These are phyloP conservation scores for Nasturtium officinale DNA, from an alignment of 345 rosid genomes.

Conservation along the genomic window DNA sequence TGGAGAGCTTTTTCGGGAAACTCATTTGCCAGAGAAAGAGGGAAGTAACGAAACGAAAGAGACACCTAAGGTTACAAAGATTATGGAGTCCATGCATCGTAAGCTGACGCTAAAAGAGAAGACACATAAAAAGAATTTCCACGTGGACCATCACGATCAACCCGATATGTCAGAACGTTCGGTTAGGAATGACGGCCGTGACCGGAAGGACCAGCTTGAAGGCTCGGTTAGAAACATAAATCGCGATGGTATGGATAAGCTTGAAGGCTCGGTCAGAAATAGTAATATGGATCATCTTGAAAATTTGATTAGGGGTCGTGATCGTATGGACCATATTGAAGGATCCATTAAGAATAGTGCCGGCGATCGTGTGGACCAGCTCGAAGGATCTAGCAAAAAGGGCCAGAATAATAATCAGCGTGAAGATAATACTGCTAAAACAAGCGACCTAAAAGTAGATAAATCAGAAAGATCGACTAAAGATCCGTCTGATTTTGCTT, in stretches of 20 bases:
- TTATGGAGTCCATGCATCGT: constrained; percentile 44
- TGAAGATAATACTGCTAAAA: constrained; percentile 2
- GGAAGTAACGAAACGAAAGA: constrained; percentile 24
- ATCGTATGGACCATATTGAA: constrained; percentile 8
- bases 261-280: constrained; percentile 21
- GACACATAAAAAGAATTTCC: constrained; percentile 2
- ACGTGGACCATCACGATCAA: constrained; percentile 23
- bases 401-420: background rate
- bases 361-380: constrained; percentile 13
- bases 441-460: constrained; percentile 7
- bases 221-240: constrained; percentile 13
- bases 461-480: background rate
- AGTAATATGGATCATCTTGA: constrained; percentile 41
- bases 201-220: constrained; percentile 23
- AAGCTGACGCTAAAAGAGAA: constrained; percentile 38
- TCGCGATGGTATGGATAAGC: constrained; percentile 15
- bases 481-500: constrained; percentile 20
- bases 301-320: constrained; percentile 37
- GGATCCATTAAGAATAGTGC: constrained; percentile 5
- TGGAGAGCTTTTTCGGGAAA: constrained; percentile 20
- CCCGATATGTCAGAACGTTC: constrained; percentile 16
- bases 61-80: constrained; percentile 33
- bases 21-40: background rate
- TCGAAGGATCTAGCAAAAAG: constrained; percentile 18
- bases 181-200: constrained; percentile 23